Percentiles rank a stretch among this genome's conserved stretches.
Conservation (phyloP, 257 asterid species). For the Nicotiana attenuata region DNA sequence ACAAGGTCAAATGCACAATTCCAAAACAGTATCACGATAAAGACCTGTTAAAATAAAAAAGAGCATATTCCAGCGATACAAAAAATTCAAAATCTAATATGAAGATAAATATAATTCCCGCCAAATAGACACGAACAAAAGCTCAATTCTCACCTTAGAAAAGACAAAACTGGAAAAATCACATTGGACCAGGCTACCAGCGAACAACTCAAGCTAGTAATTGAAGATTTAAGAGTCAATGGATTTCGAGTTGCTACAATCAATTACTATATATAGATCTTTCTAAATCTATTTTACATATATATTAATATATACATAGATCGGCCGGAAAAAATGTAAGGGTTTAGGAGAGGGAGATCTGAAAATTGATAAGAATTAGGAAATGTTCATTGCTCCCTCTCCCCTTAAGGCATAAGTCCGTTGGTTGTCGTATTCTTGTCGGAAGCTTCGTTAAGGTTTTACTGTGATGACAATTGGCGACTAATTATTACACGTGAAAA, state of each 20-base stretch:
- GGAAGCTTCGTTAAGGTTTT: neutral
- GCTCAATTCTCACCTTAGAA: neutral
- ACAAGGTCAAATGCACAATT: neutral
- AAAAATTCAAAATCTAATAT: slow-evolving; percentile 5
- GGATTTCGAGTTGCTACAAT: neutral
- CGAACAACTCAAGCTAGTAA: neutral
- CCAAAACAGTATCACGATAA: neutral
- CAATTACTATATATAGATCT: neutral
- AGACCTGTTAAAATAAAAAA: neutral
- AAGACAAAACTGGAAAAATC: neutral
- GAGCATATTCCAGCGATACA: neutral
- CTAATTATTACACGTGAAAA: too few species aligned
- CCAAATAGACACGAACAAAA: neutral
- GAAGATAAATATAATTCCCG: neutral
- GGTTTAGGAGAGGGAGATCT: neutral
- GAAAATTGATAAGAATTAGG: neutral
- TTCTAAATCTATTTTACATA: neutral
- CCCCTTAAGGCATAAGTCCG: neutral
- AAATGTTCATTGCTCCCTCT: neutral
- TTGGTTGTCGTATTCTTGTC: neutral
- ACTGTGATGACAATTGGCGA: too few species aligned
- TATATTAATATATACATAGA: neutral
- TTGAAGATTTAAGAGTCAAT: neutral
- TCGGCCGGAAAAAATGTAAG: neutral
- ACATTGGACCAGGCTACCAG: neutral